phyloP scores from a whole-genome alignment of 768 basidiomycete species.

The Gloeostereum incarnatum region DNA sequence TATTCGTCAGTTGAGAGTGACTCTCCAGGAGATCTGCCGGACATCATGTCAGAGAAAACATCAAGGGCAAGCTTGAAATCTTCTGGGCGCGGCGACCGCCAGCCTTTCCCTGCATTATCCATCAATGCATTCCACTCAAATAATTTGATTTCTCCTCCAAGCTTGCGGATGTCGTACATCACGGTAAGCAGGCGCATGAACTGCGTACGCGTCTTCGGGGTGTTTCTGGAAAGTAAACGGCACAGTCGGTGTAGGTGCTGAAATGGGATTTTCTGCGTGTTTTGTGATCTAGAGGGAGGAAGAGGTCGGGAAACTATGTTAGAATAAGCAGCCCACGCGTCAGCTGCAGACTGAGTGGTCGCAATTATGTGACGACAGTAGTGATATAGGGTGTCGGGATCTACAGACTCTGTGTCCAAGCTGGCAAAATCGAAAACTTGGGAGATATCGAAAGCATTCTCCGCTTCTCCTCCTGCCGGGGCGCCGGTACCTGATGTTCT shows the following conservation, averaged over 20 bases:
- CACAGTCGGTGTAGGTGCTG: constrained; percentile 53
- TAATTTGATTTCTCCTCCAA: constrained; percentile 43
- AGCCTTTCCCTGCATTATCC: constrained; percentile 56
- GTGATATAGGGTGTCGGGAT: constrained; percentile 4
- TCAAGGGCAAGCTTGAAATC: constrained; percentile 55
- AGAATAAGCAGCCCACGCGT: constrained; percentile 34
- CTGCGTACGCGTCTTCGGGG: constrained; percentile 46
- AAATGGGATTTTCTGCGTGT: constrained; percentile 22
- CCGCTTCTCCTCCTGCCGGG: no score
- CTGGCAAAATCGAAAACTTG: no score
- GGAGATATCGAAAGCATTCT: no score
- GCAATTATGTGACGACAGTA: constrained; percentile 12
- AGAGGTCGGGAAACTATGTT: constrained; percentile 21
- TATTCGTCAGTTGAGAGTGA: constrained; percentile 9
- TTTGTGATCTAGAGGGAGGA: constrained; percentile 9
- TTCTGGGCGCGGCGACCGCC: constrained; percentile 43
- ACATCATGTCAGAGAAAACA: constrained; percentile 53
- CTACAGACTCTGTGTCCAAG: not conserved
- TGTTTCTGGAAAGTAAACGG: constrained; percentile 43
- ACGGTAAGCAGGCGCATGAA: constrained; percentile 67
- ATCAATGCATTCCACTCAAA: constrained; percentile 77
- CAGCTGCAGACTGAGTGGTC: constrained; percentile 11
- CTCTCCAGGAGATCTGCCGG: constrained; percentile 31
- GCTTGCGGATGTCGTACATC: constrained; percentile 42
- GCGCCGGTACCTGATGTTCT: no score